phyloP scores from a whole-genome alignment of 768 basidiomycete genomes.

The Mycena rosella region DNA sequence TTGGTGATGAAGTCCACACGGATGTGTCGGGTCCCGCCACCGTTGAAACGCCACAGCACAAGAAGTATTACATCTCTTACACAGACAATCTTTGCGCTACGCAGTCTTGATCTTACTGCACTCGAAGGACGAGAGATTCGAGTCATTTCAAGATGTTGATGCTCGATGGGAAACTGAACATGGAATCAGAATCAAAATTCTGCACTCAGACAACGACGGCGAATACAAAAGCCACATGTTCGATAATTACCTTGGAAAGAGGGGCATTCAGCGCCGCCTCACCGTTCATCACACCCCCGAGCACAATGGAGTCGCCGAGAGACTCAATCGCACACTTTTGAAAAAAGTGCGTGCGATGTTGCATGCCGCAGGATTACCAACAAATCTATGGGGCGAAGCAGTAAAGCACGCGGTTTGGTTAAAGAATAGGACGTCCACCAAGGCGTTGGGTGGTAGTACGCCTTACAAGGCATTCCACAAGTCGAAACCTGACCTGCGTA shows the following conservation, averaged over 20 bases:
- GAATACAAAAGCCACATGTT: conserved; percentile 41
- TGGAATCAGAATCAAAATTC: conserved; percentile 20
- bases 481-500: background rate
- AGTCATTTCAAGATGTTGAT: conserved; percentile 40
- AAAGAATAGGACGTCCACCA: background rate
- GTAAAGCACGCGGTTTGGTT: background rate
- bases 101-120: conserved; percentile 40
- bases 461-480: conserved; percentile 21
- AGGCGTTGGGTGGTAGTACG: background rate
- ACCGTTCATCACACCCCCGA: conserved; percentile 36
- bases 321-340: too few relatives aligned
- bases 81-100: conserved; percentile 19
- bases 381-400: background rate
- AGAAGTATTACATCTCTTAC: background rate
- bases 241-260: conserved; percentile 27
- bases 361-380: conserved; percentile 40
- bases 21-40: conserved; percentile 55
- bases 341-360: conserved; percentile 43
- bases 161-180: conserved; percentile 41
- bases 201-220: background rate
- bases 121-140: conserved; percentile 44
- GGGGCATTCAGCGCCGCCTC: conserved; percentile 34
- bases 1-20: conserved; percentile 49
- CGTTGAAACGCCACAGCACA: too few relatives aligned
- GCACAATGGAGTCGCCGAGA: background rate